Evolutionary conservation across 257 asterid species (phyloP).

Genomic region (Ilex asprella): DNA sequence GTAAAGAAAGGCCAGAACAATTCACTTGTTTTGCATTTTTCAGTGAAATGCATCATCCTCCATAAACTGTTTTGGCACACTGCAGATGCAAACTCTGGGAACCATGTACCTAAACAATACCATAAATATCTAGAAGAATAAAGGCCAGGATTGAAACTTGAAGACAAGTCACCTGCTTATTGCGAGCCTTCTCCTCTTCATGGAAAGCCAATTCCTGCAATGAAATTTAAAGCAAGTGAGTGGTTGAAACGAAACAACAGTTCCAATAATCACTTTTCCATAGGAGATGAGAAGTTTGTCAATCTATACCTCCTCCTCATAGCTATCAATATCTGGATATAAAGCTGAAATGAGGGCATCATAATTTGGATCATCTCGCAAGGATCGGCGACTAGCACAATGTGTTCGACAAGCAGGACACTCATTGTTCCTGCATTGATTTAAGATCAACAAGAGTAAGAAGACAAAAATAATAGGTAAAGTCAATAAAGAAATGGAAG

Average conservation of each 20-base stretch:
- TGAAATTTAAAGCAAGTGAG: constrained; percentile 12
- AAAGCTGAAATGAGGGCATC: constrained; percentile 80
- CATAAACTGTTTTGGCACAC: background rate
- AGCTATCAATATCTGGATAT: constrained; percentile 92
- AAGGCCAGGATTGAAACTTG: constrained; percentile 7
- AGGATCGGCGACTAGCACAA: constrained; percentile 99
- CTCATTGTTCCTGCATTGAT: constrained; percentile 76
- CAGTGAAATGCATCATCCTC: background rate
- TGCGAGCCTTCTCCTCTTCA: constrained; percentile 6
- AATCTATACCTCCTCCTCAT: constrained; percentile 80
- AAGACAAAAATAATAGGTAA: constrained; percentile 4
- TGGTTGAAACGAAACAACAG: constrained; percentile 18
- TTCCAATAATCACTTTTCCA: constrained; percentile 4
- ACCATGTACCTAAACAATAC: constrained; percentile 5
- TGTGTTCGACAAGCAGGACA: constrained; percentile 99
- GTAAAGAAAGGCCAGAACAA: background rate
- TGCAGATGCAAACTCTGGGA: background rate
- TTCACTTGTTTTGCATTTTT: background rate
- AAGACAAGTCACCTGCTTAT: constrained; percentile 34
- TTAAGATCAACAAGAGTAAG: constrained; percentile 12
- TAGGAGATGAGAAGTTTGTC: constrained; percentile 18
- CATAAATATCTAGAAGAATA: constrained; percentile 7
- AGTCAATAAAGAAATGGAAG: constrained; percentile 13
- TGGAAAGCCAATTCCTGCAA: constrained; percentile 14
- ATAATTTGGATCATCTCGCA: constrained; percentile 98